Base-by-base conservation (phyloP, 495 filamentous ascomycete genomes). In the Neurospora intermedia region DNA sequence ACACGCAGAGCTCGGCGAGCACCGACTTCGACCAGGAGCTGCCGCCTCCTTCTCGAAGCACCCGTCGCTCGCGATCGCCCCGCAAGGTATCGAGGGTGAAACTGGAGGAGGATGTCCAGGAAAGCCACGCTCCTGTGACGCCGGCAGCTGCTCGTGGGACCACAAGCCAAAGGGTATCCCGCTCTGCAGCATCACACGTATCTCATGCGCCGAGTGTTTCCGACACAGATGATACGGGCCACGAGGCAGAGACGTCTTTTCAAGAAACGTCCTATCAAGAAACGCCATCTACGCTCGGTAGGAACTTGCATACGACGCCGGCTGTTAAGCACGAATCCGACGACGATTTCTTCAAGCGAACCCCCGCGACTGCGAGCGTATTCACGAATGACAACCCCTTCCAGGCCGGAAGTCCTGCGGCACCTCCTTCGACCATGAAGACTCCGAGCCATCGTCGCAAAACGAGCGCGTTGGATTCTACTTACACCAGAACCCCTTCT, bases 321-420 rank as follows among this genome's bases (percentile, higher is more conserved):
- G 75, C 77, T 35, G 75, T 85, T 7, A 86, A 88, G 72, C 76
- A 77, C 4, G 86, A 87, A 72, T 71, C 77, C 40, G 79, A 81
- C 42, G 82, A 82, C 11, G 77, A 80, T 59, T 79, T 85, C 71
- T 84, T 85, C 71, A 82, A 80, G 76, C 81, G 78, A 8, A 83
- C 82, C 18, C 82, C 82, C 6, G 82, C 83, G 73, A 83, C 81
- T 43, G 86, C 87, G 27, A 88, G 85, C 77, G 87, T 92, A 73
- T 97, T 98, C 81, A 91, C 90, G 42, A 84, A 88, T 77, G 94
- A 98, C 69, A 99, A 99, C 77, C 95, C 96, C 1, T 99, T 99
- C 77, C 96, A 99, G 79, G 96, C 93, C 77, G 94, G 93, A 16
- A 83, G 84, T 72, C 86, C 85, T 43, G 78, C 84, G 27, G 27